Base-by-base conservation (phyloP, 2,329 filamentous ascomycete genomes). In the Paraphoma chrysanthemicola region DNA sequence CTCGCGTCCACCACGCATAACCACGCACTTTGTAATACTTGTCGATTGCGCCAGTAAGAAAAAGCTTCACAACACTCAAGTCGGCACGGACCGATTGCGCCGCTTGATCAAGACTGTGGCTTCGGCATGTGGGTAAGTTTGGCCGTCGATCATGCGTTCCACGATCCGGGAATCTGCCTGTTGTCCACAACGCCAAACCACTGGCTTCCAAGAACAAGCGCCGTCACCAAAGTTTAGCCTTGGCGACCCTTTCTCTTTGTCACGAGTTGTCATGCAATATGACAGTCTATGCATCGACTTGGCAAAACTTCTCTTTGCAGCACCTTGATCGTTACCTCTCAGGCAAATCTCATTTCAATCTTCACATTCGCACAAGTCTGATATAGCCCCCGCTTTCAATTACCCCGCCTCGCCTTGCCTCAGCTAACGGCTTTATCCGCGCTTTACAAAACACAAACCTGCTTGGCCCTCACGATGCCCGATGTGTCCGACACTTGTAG, bases 251-350 rank as follows among this genome's bases (percentile, higher is more conserved):
- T 10, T 11, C 30, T n/a, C 17, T 16, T 17, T 39, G 49, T 45
- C 49, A 44, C 56, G 57, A 64, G 63, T 59, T 48, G 50, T 42
- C 51, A 59, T 68, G 62, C 56, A 45, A 48, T 45, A 39, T 51
- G 17, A 30, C 42, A 48, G 16, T 56, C 57, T 50, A 62, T 59
- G 55, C 59, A 16, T 17, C 12, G 17, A 11, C 30, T 44, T 54
- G 16, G 46, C 39, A 44, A 14, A 53, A 28, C 18, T 44, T n/a
- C 39, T n/a, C 12, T n/a, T 44, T 44, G 46, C 16, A 30, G 12
- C 29, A 23, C 23, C 23, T 23, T 5, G 23, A 23, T 23, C 23
- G 23, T 23, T 23, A 23, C 23, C 23, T 23, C 23, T 23, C 23
- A 23, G 23, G 23, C 23, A 23, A 23, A 23, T 23, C 23, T 23